phyloP scores from a whole-genome alignment of 2,329 filamentous ascomycete genomes.

The Basipetospora chlamydospora region DNA sequence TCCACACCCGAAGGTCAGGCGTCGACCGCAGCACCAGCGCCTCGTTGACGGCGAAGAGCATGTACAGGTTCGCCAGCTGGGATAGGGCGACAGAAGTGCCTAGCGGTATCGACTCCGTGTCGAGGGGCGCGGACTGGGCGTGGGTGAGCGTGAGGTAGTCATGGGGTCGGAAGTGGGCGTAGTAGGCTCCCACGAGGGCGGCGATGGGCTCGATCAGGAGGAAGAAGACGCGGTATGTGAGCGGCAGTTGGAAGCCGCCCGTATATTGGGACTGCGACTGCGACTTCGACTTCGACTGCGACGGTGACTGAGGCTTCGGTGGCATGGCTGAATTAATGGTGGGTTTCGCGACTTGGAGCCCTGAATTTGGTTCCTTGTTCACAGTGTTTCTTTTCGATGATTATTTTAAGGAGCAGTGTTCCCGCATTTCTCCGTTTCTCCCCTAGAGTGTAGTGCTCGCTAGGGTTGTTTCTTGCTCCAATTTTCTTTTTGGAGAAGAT shows the following conservation, averaged over 20 bases:
- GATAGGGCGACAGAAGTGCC: constrained; percentile 53
- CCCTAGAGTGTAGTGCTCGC: too few relatives aligned
- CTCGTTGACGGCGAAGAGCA: constrained; percentile 65
- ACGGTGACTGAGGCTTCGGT: too few relatives aligned
- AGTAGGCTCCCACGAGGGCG: constrained; percentile 37
- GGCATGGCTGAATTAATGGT: too few relatives aligned
- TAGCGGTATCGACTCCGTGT: constrained; percentile 29
- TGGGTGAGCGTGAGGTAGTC: constrained; percentile 53
- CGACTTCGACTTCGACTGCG: background rate
- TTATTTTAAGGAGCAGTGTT: too few relatives aligned
- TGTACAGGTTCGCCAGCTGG: constrained; percentile 65
- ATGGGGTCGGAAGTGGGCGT: constrained; percentile 31
- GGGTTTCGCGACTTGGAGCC: too few relatives aligned
- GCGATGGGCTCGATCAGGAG: constrained; percentile 53
- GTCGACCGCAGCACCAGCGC: constrained; percentile 60
- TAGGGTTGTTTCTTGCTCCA: too few relatives aligned
- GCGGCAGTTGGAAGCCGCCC: constrained; percentile 34
- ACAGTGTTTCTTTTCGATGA: too few relatives aligned
- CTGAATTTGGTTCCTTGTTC: too few relatives aligned
- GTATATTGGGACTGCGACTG: too few relatives aligned
- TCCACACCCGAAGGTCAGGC: constrained; percentile 55
- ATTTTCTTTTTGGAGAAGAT: too few relatives aligned
- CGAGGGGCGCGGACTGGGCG: constrained; percentile 30
- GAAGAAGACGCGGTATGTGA: constrained; percentile 58
- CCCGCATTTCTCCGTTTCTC: too few relatives aligned